Evolutionary conservation across 2,329 filamentous ascomycete species (phyloP).

Genomic region (Sporothrix humicola): DNA sequence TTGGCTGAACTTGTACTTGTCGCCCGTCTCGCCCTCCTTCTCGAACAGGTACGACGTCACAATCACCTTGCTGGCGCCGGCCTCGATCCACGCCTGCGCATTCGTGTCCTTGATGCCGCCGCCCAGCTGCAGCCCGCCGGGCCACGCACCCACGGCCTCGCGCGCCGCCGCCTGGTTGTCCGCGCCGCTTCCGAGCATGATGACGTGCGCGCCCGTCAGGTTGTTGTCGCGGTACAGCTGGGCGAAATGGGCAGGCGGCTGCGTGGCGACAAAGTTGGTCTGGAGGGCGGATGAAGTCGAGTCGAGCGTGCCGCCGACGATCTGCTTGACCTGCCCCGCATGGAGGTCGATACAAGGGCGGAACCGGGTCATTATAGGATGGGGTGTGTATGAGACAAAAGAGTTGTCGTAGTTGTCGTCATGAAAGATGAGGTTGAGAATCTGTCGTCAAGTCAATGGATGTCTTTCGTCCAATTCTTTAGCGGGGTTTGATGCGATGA

Average conservation of each 20-base stretch:
- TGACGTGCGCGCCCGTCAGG: constrained; percentile 85
- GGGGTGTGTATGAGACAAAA: no score
- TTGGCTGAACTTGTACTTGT: constrained; percentile 70
- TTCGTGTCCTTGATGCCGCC: constrained; percentile 91
- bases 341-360: constrained; percentile 97
- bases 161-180: constrained; percentile 81
- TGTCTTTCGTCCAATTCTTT: not conserved
- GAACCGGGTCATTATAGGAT: constrained; percentile 77
- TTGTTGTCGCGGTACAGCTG: constrained; percentile 76
- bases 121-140: constrained; percentile 80
- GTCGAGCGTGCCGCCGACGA: constrained; percentile 91
- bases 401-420: not conserved
- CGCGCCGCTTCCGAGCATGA: constrained; percentile 79
- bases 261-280: constrained; percentile 90
- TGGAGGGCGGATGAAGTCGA: constrained; percentile 69
- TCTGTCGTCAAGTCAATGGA: not conserved
- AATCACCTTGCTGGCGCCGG: constrained; percentile 92
- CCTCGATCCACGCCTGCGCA: constrained; percentile 82
- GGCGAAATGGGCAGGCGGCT: constrained; percentile 82
- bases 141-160: constrained; percentile 80
- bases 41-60: constrained; percentile 96
- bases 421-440: not conserved
- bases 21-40: constrained; percentile 48
- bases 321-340: constrained; percentile 97
- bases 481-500: constrained; percentile 2